Percentiles rank a stretch among this genome's conserved stretches.
Evolutionary conservation across 805 yeast genomes (phyloP).

Genomic region (Wickerhamiella kazuoi): DNA sequence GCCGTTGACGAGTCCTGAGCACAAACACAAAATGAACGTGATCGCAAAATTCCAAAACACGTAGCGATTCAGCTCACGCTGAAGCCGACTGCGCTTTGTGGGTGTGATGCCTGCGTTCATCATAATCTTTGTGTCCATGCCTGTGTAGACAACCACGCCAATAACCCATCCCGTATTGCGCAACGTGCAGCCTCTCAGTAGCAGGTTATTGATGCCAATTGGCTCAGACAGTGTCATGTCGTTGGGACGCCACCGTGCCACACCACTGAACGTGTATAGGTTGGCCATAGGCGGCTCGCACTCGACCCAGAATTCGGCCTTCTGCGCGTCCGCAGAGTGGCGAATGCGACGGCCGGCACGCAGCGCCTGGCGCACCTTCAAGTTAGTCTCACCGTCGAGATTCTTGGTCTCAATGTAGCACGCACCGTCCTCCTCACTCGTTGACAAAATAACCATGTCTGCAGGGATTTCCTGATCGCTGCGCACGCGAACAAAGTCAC

Average conservation of each 20-base stretch:
- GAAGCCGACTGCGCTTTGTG: conserved; percentile 46
- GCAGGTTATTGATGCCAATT: conserved; percentile 39
- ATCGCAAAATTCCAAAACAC: conserved; percentile 45
- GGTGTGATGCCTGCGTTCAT: conserved; percentile 66
- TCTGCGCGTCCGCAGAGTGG: conserved; percentile 28
- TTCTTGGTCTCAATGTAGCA: conserved; percentile 56
- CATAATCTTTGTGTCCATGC: conserved; percentile 59
- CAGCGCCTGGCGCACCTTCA: conserved; percentile 41
- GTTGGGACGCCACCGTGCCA: conserved; percentile 12
- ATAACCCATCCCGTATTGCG: conserved; percentile 64
- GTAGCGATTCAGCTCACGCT: conserved; percentile 47
- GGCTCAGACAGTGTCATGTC: conserved; percentile 29
- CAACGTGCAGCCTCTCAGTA: conserved; percentile 55
- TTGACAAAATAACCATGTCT: conserved; percentile 46
- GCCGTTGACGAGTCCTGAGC: conserved; percentile 57
- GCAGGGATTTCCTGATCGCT: conserved; percentile 68
- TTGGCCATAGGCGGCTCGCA: conserved; percentile 57
- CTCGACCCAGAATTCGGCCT: conserved; percentile 39
- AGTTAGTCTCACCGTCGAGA: conserved; percentile 60
- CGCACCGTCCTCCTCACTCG: conserved; percentile 53
- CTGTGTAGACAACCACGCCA: conserved; percentile 62
- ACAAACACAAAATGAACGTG: conserved; percentile 46
- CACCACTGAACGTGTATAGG: conserved; percentile 36
- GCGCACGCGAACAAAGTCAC: conserved; percentile 50
- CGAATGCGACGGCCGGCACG: conserved; percentile 39